Evolutionary conservation across 2,329 filamentous ascomycete genomes (phyloP).

Genomic region (Macroventuria anomochaeta): DNA sequence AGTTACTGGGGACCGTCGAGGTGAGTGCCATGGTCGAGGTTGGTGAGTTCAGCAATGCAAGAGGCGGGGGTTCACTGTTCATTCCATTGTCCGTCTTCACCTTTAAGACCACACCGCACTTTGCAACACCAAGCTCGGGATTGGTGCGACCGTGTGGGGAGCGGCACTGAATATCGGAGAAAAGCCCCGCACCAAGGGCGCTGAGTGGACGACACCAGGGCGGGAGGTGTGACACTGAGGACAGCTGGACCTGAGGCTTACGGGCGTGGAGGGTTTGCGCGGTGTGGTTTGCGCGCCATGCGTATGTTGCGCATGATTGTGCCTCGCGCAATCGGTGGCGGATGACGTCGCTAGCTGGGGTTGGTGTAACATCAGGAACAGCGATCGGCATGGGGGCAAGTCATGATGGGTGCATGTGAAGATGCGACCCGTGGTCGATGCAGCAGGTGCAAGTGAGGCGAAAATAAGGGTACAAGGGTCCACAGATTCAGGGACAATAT

Average conservation of each 20-base stretch:
- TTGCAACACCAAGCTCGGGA: constrained; percentile 7
- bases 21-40: constrained; percentile 13
- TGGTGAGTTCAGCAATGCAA: constrained; percentile 14
- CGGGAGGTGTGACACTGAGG: constrained; percentile 8
- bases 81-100: constrained; percentile 17
- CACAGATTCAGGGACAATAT: neutral
- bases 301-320: constrained; percentile 11
- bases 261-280: constrained; percentile 7
- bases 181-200: constrained; percentile 5
- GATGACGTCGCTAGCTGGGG: constrained; percentile 10
- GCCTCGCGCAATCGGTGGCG: constrained; percentile 9
- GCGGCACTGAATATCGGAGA: constrained; percentile 7
- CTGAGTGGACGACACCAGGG: constrained; percentile 7
- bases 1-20: constrained; percentile 1
- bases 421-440: constrained; percentile 1
- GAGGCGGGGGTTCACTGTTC: constrained; percentile 19
- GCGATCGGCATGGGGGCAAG: constrained; percentile 9
- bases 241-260: constrained; percentile 9
- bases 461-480: constrained; percentile 4
- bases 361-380: constrained; percentile 2
- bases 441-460: constrained; percentile 11
- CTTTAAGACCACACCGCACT: constrained; percentile 16
- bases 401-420: constrained; percentile 13
- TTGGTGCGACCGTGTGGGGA: constrained; percentile 13
- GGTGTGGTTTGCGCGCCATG: constrained; percentile 14